Conservation (phyloP, 1,284 basidiomycete genomes). For the Chiua sp. region DNA sequence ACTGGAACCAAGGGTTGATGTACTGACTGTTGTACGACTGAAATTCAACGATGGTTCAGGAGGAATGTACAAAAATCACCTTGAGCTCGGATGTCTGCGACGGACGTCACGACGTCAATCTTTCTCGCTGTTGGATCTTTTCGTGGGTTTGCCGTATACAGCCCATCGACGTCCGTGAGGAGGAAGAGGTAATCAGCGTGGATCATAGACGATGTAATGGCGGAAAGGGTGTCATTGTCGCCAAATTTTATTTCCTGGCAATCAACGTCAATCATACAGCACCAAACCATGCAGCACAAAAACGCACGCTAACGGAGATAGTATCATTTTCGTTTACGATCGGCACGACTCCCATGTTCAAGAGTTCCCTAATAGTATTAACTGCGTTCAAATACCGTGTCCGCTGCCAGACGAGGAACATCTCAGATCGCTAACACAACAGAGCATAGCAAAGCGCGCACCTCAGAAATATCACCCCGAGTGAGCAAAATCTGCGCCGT, state of each 20-base stretch:
- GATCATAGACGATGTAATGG: slow-evolving; percentile 96
- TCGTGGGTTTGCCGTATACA: slow-evolving; percentile 96
- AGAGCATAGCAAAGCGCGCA: slow-evolving; percentile 45
- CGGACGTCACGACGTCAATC: slow-evolving; percentile 85
- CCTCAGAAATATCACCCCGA: slow-evolving; percentile 95
- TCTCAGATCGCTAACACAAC: slow-evolving; percentile 2
- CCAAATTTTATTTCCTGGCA: slow-evolving; percentile 99
- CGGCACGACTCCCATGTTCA: slow-evolving; percentile 90
- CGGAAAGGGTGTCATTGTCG: slow-evolving; percentile 98
- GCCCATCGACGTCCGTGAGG: slow-evolving; percentile 95
- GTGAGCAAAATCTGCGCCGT: slow-evolving; percentile 97
- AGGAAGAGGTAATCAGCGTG: slow-evolving; percentile 98
- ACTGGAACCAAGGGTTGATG: slow-evolving; percentile 88
- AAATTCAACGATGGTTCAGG: not conserved
- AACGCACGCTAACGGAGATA: slow-evolving; percentile 90
- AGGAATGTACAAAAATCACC: slow-evolving; percentile 51
- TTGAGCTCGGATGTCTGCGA: slow-evolving; percentile 80
- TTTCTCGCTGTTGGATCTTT: slow-evolving; percentile 85
- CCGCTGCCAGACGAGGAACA: slow-evolving; percentile 54
- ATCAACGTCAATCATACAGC: slow-evolving; percentile 4
- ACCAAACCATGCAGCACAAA: slow-evolving; percentile 21
- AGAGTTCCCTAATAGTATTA: slow-evolving; percentile 88
- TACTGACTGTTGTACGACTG: slow-evolving; percentile 68
- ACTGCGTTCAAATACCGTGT: slow-evolving; percentile 95
- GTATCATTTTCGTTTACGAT: slow-evolving; percentile 99